A percentile compares a stretch with the other conserved stretches of the same genome.
Evolutionary conservation across 2,329 filamentous ascomycete species (phyloP).

Genomic region (Aspergillus costaricaensis): DNA sequence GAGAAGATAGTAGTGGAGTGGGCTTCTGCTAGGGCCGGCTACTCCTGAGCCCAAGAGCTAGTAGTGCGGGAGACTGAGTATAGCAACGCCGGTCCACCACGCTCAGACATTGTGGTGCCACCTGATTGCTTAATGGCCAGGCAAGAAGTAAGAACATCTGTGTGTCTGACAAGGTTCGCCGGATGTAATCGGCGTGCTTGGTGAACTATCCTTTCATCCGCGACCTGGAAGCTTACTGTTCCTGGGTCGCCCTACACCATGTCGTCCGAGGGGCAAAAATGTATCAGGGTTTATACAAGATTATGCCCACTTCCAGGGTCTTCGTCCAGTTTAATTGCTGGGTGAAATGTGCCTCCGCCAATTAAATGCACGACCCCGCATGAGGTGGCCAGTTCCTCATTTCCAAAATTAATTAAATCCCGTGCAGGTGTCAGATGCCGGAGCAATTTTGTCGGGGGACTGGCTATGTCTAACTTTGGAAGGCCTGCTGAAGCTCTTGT

Average conservation of each 20-base stretch:
- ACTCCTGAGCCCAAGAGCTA: neutral
- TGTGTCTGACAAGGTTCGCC: neutral
- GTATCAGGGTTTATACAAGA: neutral
- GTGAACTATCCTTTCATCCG: slow-evolving; percentile 5
- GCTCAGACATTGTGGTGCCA: neutral
- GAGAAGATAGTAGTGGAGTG: neutral
- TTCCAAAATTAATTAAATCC: slow-evolving; percentile 9
- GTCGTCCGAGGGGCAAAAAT: neutral
- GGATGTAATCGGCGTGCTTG: slow-evolving; percentile 1
- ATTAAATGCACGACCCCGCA: slow-evolving; percentile 6
- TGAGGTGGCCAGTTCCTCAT: neutral
- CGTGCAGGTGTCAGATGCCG: slow-evolving; percentile 1
- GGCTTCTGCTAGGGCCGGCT: neutral
- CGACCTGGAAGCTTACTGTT: slow-evolving; percentile 5
- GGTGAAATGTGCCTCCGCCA: slow-evolving; percentile 2
- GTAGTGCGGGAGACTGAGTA: slow-evolving; percentile 1
- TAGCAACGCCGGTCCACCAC: neutral
- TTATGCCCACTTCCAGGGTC: neutral
- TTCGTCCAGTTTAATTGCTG: neutral
- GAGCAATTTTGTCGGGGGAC: neutral
- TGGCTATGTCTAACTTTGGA: neutral
- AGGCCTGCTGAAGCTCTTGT: neutral
- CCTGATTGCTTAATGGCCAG: neutral
- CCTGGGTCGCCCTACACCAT: neutral
- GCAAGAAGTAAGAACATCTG: neutral